Evolutionary conservation across 2,329 filamentous ascomycete genomes (phyloP), one percentile per base, ranked within the genome.

Genomic region (Pestalotiopsis sp.): DNA sequence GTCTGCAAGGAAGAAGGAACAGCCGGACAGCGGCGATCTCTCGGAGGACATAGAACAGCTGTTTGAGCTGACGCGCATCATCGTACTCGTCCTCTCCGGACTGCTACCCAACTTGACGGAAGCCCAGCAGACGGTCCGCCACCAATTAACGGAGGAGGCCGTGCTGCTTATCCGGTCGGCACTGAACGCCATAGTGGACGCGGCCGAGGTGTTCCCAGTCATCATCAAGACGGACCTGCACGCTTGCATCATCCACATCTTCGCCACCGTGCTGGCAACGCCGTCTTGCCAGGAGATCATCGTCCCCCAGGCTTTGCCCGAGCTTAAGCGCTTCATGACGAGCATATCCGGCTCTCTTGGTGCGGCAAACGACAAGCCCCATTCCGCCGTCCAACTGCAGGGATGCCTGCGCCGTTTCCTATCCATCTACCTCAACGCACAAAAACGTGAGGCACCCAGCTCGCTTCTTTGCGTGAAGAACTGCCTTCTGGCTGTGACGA

Each of bases 41-140:
- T 97, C 94, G 0, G 96, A 99, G 76, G 96, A 99, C 77, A 97
- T 99, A 71, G 96, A 99, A 77, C 96, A 99, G 80, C 87, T 99
- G 0, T 99, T 99, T 75, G 96, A 99, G 80, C 86, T 99, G 61
- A 99, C 96, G 0, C 90, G 96, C 71, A 97, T 98, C 77, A 98
- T 98, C 71, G 95, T 98, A 17, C 85, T 99, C 9, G 95, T 98
- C 1, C 86, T 99, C 36, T 92, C 94, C 0, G 94, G 95, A 0
- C 84, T 98, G 52, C 84, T 99, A 25, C 96, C 97, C 4, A 97
- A 95, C 70, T 84, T 97, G 4, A 89, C 89, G 4, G 92, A 93
- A 70, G 83, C 86, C 63, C 90, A 87, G 45, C 89, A 87, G 72
- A 85, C 86, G 73, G 90, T 89, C 36, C 90, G 93, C 60, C 91